phyloP scores from a whole-genome alignment of 345 rosid species.

The Salix koriyanagi region DNA sequence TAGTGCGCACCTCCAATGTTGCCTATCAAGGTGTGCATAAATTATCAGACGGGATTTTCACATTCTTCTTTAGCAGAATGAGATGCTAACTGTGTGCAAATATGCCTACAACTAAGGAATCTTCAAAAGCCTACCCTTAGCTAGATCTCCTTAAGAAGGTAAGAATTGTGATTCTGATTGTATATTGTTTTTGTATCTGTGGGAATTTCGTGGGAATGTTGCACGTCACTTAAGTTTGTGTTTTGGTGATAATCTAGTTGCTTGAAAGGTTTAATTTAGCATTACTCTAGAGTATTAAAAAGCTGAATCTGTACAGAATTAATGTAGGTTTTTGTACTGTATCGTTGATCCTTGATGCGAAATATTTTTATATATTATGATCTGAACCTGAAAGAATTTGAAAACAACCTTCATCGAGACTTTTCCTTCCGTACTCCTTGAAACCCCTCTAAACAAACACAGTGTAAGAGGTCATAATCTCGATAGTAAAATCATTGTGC shows the following conservation, averaged over 20 bases:
- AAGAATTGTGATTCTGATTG: not conserved
- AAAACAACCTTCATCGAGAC: not conserved
- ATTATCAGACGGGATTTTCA: too few species aligned
- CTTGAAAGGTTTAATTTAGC: not conserved
- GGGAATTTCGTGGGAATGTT: not conserved
- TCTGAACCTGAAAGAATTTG: not conserved
- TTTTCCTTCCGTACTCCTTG: not conserved
- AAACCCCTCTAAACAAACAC: too few species aligned
- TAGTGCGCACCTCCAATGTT: too few species aligned
- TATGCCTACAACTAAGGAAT: too few species aligned
- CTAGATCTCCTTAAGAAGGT: not conserved
- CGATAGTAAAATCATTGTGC: too few species aligned
- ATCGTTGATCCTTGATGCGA: not conserved
- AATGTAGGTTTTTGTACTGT: not conserved
- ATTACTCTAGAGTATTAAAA: not conserved
- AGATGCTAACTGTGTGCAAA: too few species aligned
- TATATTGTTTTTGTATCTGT: not conserved
- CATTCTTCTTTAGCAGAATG: too few species aligned
- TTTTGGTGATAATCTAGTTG: not conserved
- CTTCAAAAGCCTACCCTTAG: too few species aligned
- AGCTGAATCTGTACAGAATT: not conserved
- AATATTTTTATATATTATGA: not conserved
- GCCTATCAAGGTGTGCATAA: too few species aligned
- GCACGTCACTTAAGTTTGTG: not conserved
- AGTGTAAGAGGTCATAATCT: too few species aligned